Evolutionary conservation across 129 eudicot species (phyloP).

Genomic region (Flaveria brownii): DNA sequence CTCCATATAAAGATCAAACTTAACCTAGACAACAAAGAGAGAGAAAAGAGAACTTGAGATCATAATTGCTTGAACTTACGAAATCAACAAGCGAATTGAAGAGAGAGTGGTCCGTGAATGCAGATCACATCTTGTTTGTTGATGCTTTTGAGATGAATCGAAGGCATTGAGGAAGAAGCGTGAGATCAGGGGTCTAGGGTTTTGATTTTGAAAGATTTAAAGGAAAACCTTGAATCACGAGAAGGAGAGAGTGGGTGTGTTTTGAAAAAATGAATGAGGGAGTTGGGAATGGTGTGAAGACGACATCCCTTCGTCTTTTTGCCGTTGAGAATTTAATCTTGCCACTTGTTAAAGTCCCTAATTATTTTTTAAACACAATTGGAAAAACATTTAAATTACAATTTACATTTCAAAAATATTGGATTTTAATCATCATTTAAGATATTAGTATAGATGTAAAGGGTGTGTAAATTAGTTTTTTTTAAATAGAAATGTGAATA

Average conservation of each 20-base stretch:
- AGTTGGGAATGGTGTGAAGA: conserved; percentile 32
- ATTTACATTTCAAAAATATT: too few relatives aligned
- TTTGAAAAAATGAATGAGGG: conserved; percentile 40
- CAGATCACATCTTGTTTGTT: conserved; percentile 25
- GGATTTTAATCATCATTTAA: too few relatives aligned
- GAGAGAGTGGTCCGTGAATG: conserved; percentile 3
- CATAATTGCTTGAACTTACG: conserved; percentile 21
- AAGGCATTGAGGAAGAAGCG: conserved; percentile 16
- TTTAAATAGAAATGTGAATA: too few relatives aligned
- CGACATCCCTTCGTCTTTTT: conserved; percentile 27
- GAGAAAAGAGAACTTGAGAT: neutral
- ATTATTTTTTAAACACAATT: too few relatives aligned
- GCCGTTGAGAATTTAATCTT: conserved; percentile 30
- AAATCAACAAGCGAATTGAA: neutral
- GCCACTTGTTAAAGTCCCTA: neutral
- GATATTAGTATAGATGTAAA: too few relatives aligned
- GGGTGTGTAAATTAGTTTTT: too few relatives aligned
- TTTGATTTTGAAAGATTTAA: conserved; percentile 27
- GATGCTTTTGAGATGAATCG: conserved; percentile 27
- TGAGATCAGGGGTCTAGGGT: conserved; percentile 31
- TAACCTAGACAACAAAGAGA: neutral
- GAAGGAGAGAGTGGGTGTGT: conserved; percentile 17
- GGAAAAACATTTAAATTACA: too few relatives aligned
- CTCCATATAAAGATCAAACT: conserved; percentile 7
- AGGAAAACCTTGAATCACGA: conserved; percentile 27